A percentile compares a stretch with the other conserved stretches of the same genome.
phyloP scores from a whole-genome alignment of 2,329 filamentous ascomycete species.

The Coccinonectria pachysandricola region DNA sequence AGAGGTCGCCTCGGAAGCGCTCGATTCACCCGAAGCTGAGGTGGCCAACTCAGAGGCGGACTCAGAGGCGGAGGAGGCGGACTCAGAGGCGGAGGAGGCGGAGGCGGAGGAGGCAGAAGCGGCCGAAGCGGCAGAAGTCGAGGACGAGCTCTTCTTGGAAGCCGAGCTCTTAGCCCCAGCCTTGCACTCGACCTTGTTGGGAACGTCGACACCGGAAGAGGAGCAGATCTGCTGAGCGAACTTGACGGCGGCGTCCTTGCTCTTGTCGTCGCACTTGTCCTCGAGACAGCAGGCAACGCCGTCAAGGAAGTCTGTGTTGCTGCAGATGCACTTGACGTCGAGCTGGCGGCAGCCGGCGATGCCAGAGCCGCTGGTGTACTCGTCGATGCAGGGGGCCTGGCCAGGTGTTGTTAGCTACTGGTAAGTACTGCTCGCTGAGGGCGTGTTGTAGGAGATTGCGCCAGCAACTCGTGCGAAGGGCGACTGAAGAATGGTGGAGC shows the following conservation, averaged over 20 bases:
- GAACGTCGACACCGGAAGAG: constrained; percentile 24
- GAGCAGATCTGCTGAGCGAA: constrained; percentile 31
- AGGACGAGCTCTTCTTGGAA: constrained; percentile 1
- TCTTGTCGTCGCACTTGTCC: constrained; percentile 22
- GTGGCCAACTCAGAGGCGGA: no score
- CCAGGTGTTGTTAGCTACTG: constrained; percentile 2
- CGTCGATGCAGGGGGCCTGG: constrained; percentile 24
- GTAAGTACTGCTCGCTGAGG: constrained; percentile 1
- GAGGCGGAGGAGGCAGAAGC: constrained; percentile 1
- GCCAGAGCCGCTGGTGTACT: constrained; percentile 22
- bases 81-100: constrained; percentile 1
- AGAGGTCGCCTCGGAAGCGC: no score
- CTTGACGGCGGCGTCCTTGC: constrained; percentile 24
- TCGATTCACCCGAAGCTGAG: no score
- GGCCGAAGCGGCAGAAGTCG: neutral
- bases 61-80: constrained; percentile 1
- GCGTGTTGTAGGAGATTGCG: neutral
- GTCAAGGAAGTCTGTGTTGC: constrained; percentile 28
- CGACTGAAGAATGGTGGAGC: neutral
- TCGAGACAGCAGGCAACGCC: constrained; percentile 33
- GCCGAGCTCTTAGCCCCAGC: constrained; percentile 2
- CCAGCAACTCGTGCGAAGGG: no score
- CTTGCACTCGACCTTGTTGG: constrained; percentile 28
- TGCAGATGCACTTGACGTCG: constrained; percentile 33
- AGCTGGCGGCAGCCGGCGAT: constrained; percentile 29